These are phyloP conservation scores for Ustilago esculenta DNA, from an alignment of 1,284 basidiomycete genomes.

Conservation along the genomic window DNA sequence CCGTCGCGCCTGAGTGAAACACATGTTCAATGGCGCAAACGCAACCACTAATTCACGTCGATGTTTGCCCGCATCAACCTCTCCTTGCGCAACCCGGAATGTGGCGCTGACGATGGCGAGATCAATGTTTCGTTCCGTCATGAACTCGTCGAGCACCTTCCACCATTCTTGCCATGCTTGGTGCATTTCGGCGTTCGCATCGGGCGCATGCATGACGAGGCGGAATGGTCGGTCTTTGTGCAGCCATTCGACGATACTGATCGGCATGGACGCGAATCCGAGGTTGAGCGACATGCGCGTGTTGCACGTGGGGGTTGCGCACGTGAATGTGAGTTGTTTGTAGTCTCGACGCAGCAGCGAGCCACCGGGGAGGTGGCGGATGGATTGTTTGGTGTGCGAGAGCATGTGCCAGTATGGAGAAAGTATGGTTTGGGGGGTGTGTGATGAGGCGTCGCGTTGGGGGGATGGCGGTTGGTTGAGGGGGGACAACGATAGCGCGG, in stretches of 20 bases:
- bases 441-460: too few species aligned
- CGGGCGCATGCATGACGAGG: conserved; percentile 6
- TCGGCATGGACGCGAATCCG: conserved; percentile 52
- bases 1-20: conserved; percentile 10
- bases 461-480: too few species aligned
- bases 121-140: conserved; percentile 49
- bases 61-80: conserved; percentile 51
- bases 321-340: conserved; percentile 71
- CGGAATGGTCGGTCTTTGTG: conserved; percentile 34
- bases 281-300: conserved; percentile 26
- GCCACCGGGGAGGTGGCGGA: conserved; percentile 76
- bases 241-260: conserved; percentile 54
- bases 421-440: conserved; percentile 51
- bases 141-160: conserved; percentile 44
- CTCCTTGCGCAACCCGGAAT: conserved; percentile 41
- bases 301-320: conserved; percentile 1
- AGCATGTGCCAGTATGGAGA: conserved; percentile 72
- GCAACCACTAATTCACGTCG: conserved; percentile 54
- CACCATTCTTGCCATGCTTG: conserved; percentile 56
- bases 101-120: conserved; percentile 54
- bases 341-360: conserved; percentile 90
- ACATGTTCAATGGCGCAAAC: conserved; percentile 22
- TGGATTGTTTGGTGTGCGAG: conserved; percentile 74
- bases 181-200: conserved; percentile 32
- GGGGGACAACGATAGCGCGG: conserved; percentile 27